Evolutionary conservation across 805 yeast genomes (phyloP).

Genomic region (Yarrowia sp.): DNA sequence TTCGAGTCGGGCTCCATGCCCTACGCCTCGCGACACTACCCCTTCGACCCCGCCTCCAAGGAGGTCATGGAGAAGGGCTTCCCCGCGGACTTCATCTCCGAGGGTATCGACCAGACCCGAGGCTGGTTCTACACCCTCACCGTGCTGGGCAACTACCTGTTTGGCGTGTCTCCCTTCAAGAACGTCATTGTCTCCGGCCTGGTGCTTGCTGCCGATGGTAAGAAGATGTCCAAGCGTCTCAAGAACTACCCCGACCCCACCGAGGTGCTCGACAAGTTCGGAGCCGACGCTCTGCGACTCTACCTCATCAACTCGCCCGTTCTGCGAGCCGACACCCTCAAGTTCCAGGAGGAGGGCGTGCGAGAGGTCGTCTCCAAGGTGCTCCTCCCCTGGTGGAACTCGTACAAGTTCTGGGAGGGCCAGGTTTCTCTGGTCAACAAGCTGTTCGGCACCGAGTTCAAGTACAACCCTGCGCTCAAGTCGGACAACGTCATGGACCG

Average conservation of each 20-base stretch:
- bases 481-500: constrained; percentile 93
- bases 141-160: constrained; percentile 91
- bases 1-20: constrained; percentile 99
- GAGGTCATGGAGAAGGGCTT: constrained; percentile 68
- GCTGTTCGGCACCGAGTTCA: constrained; percentile 65
- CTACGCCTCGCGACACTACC: constrained; percentile 93
- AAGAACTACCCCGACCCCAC: constrained; percentile 97
- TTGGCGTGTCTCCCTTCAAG: constrained; percentile 88
- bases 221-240: constrained; percentile 97
- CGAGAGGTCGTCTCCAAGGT: constrained; percentile 96
- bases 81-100: constrained; percentile 98
- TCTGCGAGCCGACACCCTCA: constrained; percentile 91
- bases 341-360: constrained; percentile 98
- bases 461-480: constrained; percentile 60
- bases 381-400: constrained; percentile 97
- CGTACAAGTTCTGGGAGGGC: constrained; percentile 93
- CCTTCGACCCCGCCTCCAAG: constrained; percentile 67
- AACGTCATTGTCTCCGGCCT: constrained; percentile 96
- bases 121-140: constrained; percentile 99
- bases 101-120: constrained; percentile 99
- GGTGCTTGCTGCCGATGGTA: constrained; percentile 96
- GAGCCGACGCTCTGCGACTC: constrained; percentile 96
- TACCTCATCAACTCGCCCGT: constrained; percentile 97
- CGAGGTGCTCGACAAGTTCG: constrained; percentile 76
- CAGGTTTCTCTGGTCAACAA: constrained; percentile 84